A percentile compares a stretch with the other conserved stretches of the same genome.
Conservation (phyloP, 176 grass and related monocot species). For the Otatea glauca region DNA sequence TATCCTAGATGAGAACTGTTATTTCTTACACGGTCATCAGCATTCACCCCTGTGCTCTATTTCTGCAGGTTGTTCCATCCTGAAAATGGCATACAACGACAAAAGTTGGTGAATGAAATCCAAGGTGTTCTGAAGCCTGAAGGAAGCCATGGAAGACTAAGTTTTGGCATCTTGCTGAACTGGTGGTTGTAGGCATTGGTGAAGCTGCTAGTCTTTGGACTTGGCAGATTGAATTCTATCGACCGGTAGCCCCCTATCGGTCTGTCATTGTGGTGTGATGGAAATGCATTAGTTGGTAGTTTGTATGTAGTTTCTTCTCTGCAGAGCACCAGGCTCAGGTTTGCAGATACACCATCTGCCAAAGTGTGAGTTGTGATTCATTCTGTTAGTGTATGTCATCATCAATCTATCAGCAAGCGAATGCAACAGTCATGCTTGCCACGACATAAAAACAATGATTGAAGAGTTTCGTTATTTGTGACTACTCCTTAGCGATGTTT, state of each 20-base stretch:
- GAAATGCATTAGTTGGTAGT: neutral
- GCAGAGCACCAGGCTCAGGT: neutral
- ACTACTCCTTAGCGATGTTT: neutral
- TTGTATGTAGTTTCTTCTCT: neutral
- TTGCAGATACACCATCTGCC: neutral
- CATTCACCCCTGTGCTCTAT: constrained; percentile 1
- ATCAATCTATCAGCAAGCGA: neutral
- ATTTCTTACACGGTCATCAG: neutral
- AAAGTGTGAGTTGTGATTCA: neutral
- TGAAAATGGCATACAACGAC: constrained; percentile 19
- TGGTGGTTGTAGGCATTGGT: neutral
- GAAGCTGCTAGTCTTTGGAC: neutral
- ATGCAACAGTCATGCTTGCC: neutral
- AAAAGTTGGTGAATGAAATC: neutral
- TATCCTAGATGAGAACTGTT: neutral
- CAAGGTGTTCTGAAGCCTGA: neutral
- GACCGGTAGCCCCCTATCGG: neutral
- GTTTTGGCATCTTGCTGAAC: constrained; percentile 14
- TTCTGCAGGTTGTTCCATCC: constrained; percentile 48
- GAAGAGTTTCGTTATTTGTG: neutral
- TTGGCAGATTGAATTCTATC: neutral
- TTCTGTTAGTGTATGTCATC: neutral
- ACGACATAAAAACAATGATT: neutral
- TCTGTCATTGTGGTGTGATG: constrained; percentile 7
- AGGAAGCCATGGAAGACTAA: neutral